Conservation (phyloP, 176 grass and related monocot genomes). For the Paspalum vaginatum region DNA sequence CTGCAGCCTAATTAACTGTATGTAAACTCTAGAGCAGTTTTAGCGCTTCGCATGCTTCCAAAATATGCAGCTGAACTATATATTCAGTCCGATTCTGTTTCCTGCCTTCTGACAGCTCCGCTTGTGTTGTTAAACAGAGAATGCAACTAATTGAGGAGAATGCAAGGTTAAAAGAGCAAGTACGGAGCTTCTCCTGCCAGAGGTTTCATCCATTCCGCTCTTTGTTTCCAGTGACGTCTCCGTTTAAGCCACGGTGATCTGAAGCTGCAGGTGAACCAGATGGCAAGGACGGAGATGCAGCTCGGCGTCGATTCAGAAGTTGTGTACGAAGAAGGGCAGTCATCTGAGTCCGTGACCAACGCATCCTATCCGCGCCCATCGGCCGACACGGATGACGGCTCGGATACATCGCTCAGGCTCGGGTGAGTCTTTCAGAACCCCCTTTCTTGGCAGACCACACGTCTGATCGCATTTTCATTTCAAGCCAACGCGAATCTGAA, state of each 20-base stretch:
- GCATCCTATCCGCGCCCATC: slow-evolving; percentile 31
- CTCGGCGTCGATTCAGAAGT: slow-evolving; percentile 53
- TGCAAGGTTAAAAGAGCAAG: slow-evolving; percentile 60
- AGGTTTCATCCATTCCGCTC: background rate
- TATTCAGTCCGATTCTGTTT: background rate
- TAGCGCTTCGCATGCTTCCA: background rate
- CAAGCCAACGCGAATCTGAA: background rate
- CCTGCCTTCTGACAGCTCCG: background rate
- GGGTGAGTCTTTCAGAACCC: slow-evolving; percentile 66
- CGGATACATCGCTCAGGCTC: slow-evolving; percentile 65
- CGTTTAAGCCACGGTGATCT: background rate
- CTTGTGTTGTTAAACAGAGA: slow-evolving; percentile 45
- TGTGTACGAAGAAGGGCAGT: slow-evolving; percentile 60
- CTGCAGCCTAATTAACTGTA: background rate
- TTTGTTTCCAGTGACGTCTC: background rate
- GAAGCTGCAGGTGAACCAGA: slow-evolving; percentile 56
- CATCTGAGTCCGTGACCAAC: slow-evolving; percentile 72
- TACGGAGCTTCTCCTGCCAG: slow-evolving; percentile 3
- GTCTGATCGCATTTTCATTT: background rate
- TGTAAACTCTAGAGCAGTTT: slow-evolving; percentile 1
- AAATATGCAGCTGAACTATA: background rate
- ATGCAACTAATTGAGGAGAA: slow-evolving; percentile 62
- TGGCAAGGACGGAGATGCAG: slow-evolving; percentile 52
- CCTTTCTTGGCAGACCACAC: background rate
- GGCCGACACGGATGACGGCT: slow-evolving; percentile 44